Percentiles rank a stretch among this genome's conserved stretches.
Evolutionary conservation across 306 rosid genomes (phyloP).

Genomic region (Clitoria ternatea): DNA sequence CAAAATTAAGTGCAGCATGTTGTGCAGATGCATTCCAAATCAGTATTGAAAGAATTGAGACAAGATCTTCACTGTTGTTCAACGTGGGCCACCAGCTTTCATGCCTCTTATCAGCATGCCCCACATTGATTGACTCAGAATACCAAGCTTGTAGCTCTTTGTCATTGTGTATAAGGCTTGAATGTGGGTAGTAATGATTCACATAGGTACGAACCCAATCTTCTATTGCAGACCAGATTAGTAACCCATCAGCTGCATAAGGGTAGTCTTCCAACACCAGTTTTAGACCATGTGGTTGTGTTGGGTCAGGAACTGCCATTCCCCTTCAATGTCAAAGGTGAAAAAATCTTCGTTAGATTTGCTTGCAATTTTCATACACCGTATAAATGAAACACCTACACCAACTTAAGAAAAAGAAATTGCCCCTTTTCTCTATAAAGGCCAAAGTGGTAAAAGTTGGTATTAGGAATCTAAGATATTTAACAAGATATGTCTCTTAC

Average conservation of each 20-base stretch:
- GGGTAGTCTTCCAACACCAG: constrained; percentile 80
- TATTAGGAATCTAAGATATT: not conserved
- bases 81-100: constrained; percentile 86
- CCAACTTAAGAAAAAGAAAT: not conserved
- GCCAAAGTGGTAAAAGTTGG: not conserved
- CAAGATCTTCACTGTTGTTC: constrained; percentile 54
- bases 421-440: not conserved
- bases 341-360: constrained; percentile 28
- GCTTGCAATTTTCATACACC: not conserved
- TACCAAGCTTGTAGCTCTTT: constrained; percentile 88
- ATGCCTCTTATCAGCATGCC: constrained; percentile 70
- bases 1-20: constrained; percentile 97
- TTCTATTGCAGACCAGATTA: constrained; percentile 86
- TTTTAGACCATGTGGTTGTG: constrained; percentile 82
- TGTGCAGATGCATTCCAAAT: constrained; percentile 95
- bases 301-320: constrained; percentile 78
- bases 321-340: constrained; percentile 42
- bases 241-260: constrained; percentile 75
- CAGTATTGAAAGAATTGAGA: constrained; percentile 59
- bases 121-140: constrained; percentile 80
- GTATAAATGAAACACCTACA: constrained; percentile 12
- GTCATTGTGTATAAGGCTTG: constrained; percentile 51
- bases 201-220: constrained; percentile 77
- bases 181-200: constrained; percentile 63
- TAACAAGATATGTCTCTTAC: not conserved